Conservation (phyloP, 495 filamentous ascomycete genomes). For the Copromyces sp. region DNA sequence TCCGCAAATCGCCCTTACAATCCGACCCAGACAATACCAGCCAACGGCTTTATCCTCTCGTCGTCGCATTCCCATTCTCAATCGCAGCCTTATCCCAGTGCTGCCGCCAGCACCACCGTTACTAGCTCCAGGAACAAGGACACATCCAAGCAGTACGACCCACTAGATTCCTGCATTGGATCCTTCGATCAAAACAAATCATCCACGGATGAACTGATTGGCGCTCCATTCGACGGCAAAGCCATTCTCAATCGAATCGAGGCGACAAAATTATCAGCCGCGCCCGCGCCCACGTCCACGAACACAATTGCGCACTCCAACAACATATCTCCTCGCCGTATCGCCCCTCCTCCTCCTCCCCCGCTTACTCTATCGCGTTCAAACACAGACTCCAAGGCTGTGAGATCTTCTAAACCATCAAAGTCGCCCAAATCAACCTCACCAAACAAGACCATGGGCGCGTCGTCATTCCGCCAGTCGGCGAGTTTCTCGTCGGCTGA, state of each 20-base stretch:
- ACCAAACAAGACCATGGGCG: neutral
- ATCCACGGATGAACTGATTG: constrained; percentile 55
- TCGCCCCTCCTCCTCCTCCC: constrained; percentile 40
- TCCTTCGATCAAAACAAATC: neutral
- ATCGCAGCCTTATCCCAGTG: constrained; percentile 5
- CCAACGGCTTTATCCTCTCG: constrained; percentile 19
- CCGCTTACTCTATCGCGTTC: constrained; percentile 47
- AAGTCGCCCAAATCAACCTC: neutral
- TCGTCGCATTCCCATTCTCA: constrained; percentile 4
- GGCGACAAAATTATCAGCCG: constrained; percentile 37
- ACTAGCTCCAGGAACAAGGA: neutral
- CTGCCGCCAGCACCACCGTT: constrained; percentile 1
- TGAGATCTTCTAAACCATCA: constrained; percentile 27
- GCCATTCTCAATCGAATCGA: constrained; percentile 62
- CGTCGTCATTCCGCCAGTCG: constrained; percentile 61
- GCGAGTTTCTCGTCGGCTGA: constrained; percentile 64
- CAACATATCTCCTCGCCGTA: constrained; percentile 23
- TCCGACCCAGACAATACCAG: constrained; percentile 26
- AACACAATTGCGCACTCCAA: neutral
- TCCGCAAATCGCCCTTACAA: constrained; percentile 17
- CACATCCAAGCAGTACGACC: neutral
- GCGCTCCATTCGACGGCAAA: constrained; percentile 57
- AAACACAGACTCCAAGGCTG: constrained; percentile 43
- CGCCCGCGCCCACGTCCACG: constrained; percentile 17
- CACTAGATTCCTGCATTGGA: constrained; percentile 1